Evolutionary conservation across 2,329 filamentous ascomycete genomes (phyloP).

Genomic region (Alternaria dauci): DNA sequence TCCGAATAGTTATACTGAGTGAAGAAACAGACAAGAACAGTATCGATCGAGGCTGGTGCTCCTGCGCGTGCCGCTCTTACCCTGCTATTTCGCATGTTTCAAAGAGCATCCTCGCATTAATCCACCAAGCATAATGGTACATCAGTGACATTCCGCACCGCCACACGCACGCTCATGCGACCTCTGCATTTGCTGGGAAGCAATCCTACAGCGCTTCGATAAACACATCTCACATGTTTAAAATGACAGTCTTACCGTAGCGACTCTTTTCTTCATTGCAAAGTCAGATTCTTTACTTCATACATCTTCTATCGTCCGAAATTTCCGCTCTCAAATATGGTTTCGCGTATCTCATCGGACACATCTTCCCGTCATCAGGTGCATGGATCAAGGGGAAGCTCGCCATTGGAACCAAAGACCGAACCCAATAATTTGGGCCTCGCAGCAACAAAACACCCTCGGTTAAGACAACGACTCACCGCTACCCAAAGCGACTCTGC

Average conservation of each 20-base stretch:
- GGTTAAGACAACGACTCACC: neutral
- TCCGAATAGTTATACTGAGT: neutral
- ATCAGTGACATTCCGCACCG: conserved; percentile 15
- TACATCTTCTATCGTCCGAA: neutral
- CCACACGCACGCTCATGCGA: conserved; percentile 13
- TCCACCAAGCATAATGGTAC: neutral
- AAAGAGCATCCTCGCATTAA: too few species aligned
- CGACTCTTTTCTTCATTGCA: neutral
- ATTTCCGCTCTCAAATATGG: neutral
- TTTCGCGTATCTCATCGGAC: neutral
- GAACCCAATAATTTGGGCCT: neutral
- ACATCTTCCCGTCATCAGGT: neutral
- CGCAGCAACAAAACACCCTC: neutral
- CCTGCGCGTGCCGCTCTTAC: neutral
- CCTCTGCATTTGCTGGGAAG: conserved; percentile 4
- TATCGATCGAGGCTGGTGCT: neutral
- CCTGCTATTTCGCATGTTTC: neutral
- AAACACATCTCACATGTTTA: neutral
- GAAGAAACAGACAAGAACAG: neutral
- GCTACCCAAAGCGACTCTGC: neutral
- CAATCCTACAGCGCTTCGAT: conserved; percentile 1
- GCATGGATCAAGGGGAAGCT: neutral
- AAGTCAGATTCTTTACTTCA: neutral
- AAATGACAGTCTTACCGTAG: neutral
- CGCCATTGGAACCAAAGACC: neutral